Percentiles rank a stretch among this genome's conserved stretches.
These are phyloP conservation scores for Fomitopsis schrenkii DNA, from an alignment of 1,284 basidiomycete species.

Conservation along the genomic window DNA sequence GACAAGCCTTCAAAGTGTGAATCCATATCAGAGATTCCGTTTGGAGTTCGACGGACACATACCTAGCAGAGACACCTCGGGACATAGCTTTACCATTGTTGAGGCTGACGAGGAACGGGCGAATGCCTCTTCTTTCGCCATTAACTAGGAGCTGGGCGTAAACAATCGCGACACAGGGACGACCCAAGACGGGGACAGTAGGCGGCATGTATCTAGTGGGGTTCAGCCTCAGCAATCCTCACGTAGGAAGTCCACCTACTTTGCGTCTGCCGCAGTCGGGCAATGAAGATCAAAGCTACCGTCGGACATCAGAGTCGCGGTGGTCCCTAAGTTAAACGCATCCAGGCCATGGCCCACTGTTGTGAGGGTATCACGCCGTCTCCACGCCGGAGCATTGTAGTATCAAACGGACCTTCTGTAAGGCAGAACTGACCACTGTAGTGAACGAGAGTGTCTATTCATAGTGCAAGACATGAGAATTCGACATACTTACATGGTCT, in stretches of 20 bases:
- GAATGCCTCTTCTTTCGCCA: slow-evolving; percentile 22
- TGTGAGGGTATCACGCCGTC: slow-evolving; percentile 18
- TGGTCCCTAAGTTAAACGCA: slow-evolving; percentile 31
- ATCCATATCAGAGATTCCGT: neutral
- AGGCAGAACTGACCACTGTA: slow-evolving; percentile 30
- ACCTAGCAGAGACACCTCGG: slow-evolving; percentile 11
- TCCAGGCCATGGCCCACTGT: slow-evolving; percentile 36
- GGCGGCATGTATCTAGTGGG: slow-evolving; percentile 35
- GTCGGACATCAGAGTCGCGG: slow-evolving; percentile 23
- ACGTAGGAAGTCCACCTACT: slow-evolving; percentile 3
- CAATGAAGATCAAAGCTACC: slow-evolving; percentile 31
- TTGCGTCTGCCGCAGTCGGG: slow-evolving; percentile 20
- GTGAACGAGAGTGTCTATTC: neutral
- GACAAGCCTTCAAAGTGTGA: slow-evolving; percentile 23
- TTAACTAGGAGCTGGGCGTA: slow-evolving; percentile 24
- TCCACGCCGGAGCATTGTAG: no score
- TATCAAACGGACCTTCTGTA: slow-evolving; percentile 20
- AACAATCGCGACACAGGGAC: slow-evolving; percentile 26
- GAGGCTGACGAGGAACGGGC: slow-evolving; percentile 25
- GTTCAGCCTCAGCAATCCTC: neutral
- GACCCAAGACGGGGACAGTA: slow-evolving; percentile 24
- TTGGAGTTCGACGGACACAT: neutral
- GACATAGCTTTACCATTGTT: slow-evolving; percentile 17
- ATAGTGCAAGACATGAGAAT: neutral
- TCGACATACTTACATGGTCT: slow-evolving; percentile 22